Conservation (phyloP, 768 basidiomycete genomes). For the Pleurotus sapidus region DNA sequence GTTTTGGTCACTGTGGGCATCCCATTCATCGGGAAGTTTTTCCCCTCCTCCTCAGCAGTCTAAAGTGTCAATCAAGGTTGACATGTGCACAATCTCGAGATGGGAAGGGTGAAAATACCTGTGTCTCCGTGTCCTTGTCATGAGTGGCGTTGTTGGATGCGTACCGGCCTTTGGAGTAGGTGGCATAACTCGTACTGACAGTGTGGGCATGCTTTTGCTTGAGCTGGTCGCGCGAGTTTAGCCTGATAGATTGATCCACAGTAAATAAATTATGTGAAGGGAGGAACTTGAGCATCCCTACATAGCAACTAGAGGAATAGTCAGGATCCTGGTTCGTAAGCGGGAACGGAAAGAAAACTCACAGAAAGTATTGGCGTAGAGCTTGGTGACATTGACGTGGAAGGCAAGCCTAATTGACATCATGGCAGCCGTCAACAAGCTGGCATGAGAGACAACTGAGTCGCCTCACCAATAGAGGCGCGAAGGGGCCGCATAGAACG, state of each 20-base stretch:
- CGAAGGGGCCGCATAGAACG: constrained; percentile 34
- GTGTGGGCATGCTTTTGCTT: constrained; percentile 14
- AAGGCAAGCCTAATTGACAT: constrained; percentile 36
- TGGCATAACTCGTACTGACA: constrained; percentile 2
- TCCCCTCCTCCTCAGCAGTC: background rate
- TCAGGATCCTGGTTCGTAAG: background rate
- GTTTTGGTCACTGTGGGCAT: constrained; percentile 7
- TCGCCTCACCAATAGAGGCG: constrained; percentile 34
- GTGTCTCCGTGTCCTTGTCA: constrained; percentile 8
- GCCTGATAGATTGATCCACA: constrained; percentile 13
- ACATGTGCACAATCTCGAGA: background rate
- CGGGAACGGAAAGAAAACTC: constrained; percentile 23
- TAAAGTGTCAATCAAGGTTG: background rate
- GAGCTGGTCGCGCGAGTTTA: constrained; percentile 19
- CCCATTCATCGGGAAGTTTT: background rate
- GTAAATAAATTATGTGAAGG: background rate
- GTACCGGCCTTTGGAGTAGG: background rate
- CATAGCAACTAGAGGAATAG: constrained; percentile 29
- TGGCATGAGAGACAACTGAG: background rate
- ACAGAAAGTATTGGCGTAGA: constrained; percentile 52
- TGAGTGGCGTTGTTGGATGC: background rate
- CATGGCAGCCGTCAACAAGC: background rate
- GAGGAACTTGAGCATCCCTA: constrained; percentile 12
- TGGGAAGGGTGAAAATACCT: background rate
- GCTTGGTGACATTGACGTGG: constrained; percentile 44